Percentiles rank a stretch among this genome's conserved stretches.
Evolutionary conservation across 2,329 filamentous ascomycete species (phyloP).

Genomic region (Leptographium wingfieldii): DNA sequence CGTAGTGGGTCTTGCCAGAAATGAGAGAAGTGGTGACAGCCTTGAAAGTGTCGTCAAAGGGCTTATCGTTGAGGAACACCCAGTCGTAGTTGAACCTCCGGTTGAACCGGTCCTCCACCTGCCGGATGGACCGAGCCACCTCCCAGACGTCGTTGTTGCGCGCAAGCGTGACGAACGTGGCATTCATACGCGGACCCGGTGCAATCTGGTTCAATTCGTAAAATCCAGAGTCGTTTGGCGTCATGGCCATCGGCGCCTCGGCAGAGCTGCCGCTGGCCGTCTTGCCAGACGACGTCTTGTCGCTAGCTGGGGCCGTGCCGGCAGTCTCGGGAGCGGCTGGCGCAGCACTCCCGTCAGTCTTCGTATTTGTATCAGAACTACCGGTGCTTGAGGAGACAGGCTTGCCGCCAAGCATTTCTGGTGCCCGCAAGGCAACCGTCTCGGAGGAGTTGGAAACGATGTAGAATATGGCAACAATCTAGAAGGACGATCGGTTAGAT

Average conservation of each 20-base stretch:
- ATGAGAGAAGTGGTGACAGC: slow-evolving; percentile 78
- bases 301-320: not conserved
- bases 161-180: slow-evolving; percentile 91
- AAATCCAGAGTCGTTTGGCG: slow-evolving; percentile 39
- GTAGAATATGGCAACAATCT: slow-evolving; percentile 64
- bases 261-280: slow-evolving; percentile 1
- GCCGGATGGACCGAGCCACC: slow-evolving; percentile 87
- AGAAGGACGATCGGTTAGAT: not conserved
- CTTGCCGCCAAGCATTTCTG: slow-evolving; percentile 10
- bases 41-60: slow-evolving; percentile 88
- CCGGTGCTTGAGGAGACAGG: not conserved
- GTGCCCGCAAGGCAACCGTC: slow-evolving; percentile 23
- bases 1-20: slow-evolving; percentile 88
- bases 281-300: not conserved
- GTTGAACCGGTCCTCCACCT: slow-evolving; percentile 98
- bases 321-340: not conserved
- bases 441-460: slow-evolving; percentile 56
- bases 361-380: not conserved
- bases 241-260: slow-evolving; percentile 37
- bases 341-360: not conserved
- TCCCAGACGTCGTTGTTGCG: slow-evolving; percentile 94
- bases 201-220: slow-evolving; percentile 38
- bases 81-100: slow-evolving; percentile 94
- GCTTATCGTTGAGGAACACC: slow-evolving; percentile 96
- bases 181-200: slow-evolving; percentile 73